Evolutionary conservation across 176 grass and related monocot genomes (phyloP), one percentile per base, ranked within the genome.

Genomic region (Aegilops speltoides): DNA sequence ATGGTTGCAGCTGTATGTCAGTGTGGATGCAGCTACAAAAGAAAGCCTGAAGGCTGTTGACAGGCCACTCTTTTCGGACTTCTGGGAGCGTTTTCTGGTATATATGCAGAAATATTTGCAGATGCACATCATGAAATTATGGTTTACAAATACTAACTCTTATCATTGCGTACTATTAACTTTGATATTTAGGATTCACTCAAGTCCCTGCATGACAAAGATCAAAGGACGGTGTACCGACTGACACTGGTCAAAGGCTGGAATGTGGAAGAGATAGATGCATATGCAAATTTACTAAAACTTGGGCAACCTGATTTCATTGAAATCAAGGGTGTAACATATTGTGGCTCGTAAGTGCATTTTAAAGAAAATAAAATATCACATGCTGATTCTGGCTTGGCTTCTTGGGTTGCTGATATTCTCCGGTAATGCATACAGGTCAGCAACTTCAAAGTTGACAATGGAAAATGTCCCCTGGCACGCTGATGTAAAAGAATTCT

Each of bases 401-500:
- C 29, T 40, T 81, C 65, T n/a, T 37, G 2, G 23, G 7, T 82
- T 82, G 15, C 52, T 68, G 32, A 71, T 68, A 63, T 64, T 75
- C 40, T 62, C 41, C 19, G 37, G 46, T 61, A 40, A 87, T 84
- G 62, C 10, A 26, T 82, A 70, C 87, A 98, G 97, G 41, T 94
- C 97, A 52, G 88, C 92, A 64, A 96, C 97, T 40, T 98, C 97
- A 72, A 98, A 98, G 66, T 84, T 98, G 92, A 98, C 97, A 60
- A 98, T 96, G 97, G 97, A 98, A 71, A 98, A 98, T 91, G 97
- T 96, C 37, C 97, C 97, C 3, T 98, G 97, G 94, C 97, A 98
- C 43, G 83, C 92, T 86, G 97, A 98, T 79, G 97, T 98, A 74
- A 93, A 91, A 86, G 86, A 91, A 68, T 96, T 98, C 38, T 98